Evolutionary conservation across 495 filamentous ascomycete species (phyloP), one percentile per base, ranked within the genome.

Genomic region (Achaetomiella virescens): DNA sequence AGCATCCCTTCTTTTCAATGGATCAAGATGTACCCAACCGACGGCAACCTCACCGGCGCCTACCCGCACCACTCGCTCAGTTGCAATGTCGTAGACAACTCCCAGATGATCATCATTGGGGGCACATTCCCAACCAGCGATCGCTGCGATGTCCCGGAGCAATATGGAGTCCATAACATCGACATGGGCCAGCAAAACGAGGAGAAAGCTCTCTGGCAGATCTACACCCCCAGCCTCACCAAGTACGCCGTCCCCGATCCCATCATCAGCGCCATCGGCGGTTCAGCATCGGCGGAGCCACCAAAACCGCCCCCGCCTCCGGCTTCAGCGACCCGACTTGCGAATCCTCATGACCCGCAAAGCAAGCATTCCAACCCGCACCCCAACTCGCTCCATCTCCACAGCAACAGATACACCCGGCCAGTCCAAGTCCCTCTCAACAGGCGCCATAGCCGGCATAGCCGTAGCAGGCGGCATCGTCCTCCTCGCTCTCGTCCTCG

Each of bases 101-200:
- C 61, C 21, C 85, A 90, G 63, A 84, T 90, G 75, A 68, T 90
- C 8, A 77, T 88, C 12, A 78, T 89, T 22, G 86, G 87, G n/a
- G 87, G 87, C 0, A 86, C 65, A 72, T 86, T 53, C 78, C 82
- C 24, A 64, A 82, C 38, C 70, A 74, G 83, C 55, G 85, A 88
- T 59, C 72, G 80, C 25, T 89, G 87, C 68, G 81, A 88, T 67
- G 70, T 77, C 14, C 79, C 78, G 2, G 74, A 72, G 14, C 71
- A 86, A 7, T 65, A 76, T 47, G 89, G 87, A 80, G 72, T 76
- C 11, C 80, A 76, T 50, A 78, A 77, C 44, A 86, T 84, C 61
- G 81, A 79, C 33, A 67, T 83, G 72, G 66, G 77, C 71, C 57
- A 65, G 54, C 55, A 74, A 60, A 61, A 68, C 51, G 51, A 67